A percentile compares a stretch with the other conserved stretches of the same genome.
Evolutionary conservation across 2,329 filamentous ascomycete species (phyloP).

Genomic region (Diaporthe aspalathi): DNA sequence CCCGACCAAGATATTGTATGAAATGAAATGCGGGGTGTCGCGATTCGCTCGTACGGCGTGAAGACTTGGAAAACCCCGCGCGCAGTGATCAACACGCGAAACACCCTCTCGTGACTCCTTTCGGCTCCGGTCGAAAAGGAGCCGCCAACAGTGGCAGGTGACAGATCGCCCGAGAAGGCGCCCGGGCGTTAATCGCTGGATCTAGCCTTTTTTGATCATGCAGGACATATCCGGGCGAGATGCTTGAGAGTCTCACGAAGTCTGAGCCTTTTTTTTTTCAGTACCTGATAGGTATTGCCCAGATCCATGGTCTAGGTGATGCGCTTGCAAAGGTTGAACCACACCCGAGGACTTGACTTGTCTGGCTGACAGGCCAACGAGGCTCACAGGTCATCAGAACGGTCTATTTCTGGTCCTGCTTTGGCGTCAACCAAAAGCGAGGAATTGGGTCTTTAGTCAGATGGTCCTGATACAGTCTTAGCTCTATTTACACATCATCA

Average conservation of each 20-base stretch:
- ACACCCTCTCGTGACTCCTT: background rate
- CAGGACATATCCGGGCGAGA: background rate
- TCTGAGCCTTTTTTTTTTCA: background rate
- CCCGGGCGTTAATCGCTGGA: background rate
- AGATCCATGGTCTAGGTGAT: background rate
- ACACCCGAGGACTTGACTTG: background rate
- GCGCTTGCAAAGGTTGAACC: background rate
- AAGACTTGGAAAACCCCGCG: background rate
- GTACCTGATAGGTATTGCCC: background rate
- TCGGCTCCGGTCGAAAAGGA: background rate
- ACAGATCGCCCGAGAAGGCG: background rate
- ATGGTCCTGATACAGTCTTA: background rate
- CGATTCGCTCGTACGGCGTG: slow-evolving; percentile 8
- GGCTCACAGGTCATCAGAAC: background rate
- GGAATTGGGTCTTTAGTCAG: background rate
- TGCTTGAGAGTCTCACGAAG: background rate
- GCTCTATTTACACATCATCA: background rate
- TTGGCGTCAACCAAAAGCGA: background rate
- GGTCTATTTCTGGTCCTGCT: background rate
- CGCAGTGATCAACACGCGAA: background rate
- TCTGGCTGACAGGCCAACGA: background rate
- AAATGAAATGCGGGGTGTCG: slow-evolving; percentile 17
- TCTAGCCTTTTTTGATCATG: background rate
- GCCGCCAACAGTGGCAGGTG: background rate
- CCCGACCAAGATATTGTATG: background rate